These are phyloP conservation scores for Akanthomyces dipterigenus DNA, from an alignment of 2,329 filamentous ascomycete species.

Conservation along the genomic window DNA sequence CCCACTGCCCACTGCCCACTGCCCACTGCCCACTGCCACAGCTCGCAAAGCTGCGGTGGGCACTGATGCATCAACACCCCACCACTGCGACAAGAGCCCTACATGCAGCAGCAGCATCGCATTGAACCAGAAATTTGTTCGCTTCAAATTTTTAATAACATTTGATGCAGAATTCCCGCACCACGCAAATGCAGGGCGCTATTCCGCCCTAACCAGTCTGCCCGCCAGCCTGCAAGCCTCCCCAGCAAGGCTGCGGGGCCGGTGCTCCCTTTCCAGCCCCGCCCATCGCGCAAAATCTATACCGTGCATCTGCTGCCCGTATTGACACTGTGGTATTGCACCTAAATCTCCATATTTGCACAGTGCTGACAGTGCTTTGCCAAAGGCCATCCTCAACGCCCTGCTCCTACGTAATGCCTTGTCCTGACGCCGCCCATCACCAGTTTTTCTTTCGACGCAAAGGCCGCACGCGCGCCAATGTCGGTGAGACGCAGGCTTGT, in stretches of 20 bases:
- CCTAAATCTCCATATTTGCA: background rate
- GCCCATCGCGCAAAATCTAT: conserved; percentile 7
- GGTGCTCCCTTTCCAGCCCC: background rate
- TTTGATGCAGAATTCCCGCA: background rate
- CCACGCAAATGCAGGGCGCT: background rate
- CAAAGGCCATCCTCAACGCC: background rate
- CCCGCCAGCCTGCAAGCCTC: background rate
- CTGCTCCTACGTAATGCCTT: background rate
- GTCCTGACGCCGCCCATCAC: background rate
- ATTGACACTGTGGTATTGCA: background rate
- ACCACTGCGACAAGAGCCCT: background rate
- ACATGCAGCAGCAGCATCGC: background rate
- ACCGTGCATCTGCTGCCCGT: background rate
- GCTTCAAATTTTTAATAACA: no score
- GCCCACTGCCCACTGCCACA: no score
- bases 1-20: no score
- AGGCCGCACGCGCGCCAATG: background rate
- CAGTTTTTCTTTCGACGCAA: background rate
- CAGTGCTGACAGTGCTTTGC: background rate
- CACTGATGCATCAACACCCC: background rate
- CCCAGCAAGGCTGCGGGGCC: conserved; percentile 1
- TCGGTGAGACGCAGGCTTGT: background rate
- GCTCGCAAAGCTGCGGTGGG: no score
- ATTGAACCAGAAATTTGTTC: background rate
- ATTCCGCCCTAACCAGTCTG: no score